Conservation (phyloP, 208 protist genomes). For the Zelonia costaricensis region DNA sequence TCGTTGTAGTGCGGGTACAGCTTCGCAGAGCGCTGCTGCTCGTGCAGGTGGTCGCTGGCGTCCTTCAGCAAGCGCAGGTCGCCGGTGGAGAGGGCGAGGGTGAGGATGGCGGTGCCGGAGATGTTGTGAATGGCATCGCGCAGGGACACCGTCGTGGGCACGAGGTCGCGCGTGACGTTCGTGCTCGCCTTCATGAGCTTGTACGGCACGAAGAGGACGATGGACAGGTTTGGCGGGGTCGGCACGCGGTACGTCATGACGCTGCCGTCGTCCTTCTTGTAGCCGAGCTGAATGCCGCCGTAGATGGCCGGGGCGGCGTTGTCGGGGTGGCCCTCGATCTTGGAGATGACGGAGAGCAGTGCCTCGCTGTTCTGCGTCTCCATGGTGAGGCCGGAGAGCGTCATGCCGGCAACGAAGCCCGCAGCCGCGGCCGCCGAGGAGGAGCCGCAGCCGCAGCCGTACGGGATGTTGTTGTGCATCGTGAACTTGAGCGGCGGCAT, state of each 20-base stretch:
- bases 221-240: slow-evolving; percentile 68
- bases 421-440: slow-evolving; percentile 90
- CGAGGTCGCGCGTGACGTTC: slow-evolving; percentile 76
- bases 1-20: slow-evolving; percentile 82
- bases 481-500: slow-evolving; percentile 86
- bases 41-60: slow-evolving; percentile 82
- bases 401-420: slow-evolving; percentile 90
- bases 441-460: slow-evolving; percentile 88
- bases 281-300: slow-evolving; percentile 92
- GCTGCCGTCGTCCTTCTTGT: slow-evolving; percentile 37
- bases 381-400: slow-evolving; percentile 82
- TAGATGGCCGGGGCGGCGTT: slow-evolving; percentile 94
- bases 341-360: slow-evolving; percentile 80
- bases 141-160: slow-evolving; percentile 64
- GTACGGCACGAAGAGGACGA: slow-evolving; percentile 91
- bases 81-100: slow-evolving; percentile 76
- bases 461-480: slow-evolving; percentile 91
- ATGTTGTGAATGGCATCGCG: slow-evolving; percentile 93
- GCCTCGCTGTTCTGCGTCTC: slow-evolving; percentile 63
- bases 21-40: slow-evolving; percentile 67
- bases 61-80: slow-evolving; percentile 69
- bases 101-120: slow-evolving; percentile 81
- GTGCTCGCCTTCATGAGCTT: slow-evolving; percentile 89
- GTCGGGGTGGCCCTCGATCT: slow-evolving; percentile 93
- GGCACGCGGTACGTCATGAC: slow-evolving; percentile 80